Evolutionary conservation across 345 rosid genomes (phyloP), one percentile per base, ranked within the genome.

Genomic region (Cardamine occulta): DNA sequence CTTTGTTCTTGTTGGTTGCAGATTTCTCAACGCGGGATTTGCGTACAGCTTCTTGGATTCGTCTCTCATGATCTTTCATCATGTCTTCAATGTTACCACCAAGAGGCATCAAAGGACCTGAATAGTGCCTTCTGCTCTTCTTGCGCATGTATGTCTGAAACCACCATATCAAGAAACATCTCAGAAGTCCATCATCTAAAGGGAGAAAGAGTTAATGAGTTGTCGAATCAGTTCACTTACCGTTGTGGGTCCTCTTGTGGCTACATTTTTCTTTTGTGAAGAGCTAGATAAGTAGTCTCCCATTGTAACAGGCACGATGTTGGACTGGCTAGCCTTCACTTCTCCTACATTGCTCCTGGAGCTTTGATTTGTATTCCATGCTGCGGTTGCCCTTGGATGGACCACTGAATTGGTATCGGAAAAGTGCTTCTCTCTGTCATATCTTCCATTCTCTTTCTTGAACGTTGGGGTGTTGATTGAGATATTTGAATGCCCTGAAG

Each of bases 61-160:
- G 96, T 76, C 92, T 88, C 80, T 92, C 99, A 17, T 95, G 99
- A 64, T 92, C 98, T 81, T 82, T 90, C 19, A 95, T 88, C 75
- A 90, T 75, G 15, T 89, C 99, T 7, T 95, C 97, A 9, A 90
- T 87, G 84, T 87, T 92, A 47, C 93, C 94, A 21, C 96, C 98
- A 2, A 89, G 88, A 76, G 98, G 90, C 83, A 92, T 83, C 87
- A 95, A 73, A 7, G 99, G 99, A 74, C 99, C 99, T 3, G 98
- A 92, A 80, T 48, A 92, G 52, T 92, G 89, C 62, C 89, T 86
- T 81, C 88, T 90, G 81, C 75, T 92, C 80, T 89, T 93, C 87
- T 80, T 87, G 0, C 80, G 83, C 62, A 75, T 87, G 65, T 80
- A 83, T 4, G 77, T 89, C 99, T 92, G 82, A 73, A 81, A 76